phyloP scores from a whole-genome alignment of 108 stramenopile species.

The Skeletonema menzelii region DNA sequence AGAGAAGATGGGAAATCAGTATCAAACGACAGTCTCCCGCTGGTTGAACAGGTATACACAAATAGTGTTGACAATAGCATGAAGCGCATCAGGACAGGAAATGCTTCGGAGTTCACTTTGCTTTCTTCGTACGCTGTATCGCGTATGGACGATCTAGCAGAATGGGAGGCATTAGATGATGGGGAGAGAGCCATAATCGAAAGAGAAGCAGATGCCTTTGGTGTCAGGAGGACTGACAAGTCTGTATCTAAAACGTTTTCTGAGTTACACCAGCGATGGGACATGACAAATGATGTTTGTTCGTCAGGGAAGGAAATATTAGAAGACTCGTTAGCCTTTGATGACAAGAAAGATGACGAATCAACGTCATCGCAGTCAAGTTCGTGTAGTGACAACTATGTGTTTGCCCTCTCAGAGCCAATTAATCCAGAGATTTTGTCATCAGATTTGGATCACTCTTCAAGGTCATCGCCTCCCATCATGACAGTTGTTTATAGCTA shows the following conservation, averaged over 20 bases:
- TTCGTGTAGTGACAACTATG: constrained; percentile 78
- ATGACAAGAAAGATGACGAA: constrained; percentile 25
- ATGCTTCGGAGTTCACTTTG: constrained; percentile 44
- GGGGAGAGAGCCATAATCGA: constrained; percentile 24
- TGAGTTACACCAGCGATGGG: constrained; percentile 76
- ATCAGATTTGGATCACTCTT: background rate
- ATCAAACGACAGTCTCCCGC: constrained; percentile 49
- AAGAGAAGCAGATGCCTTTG: constrained; percentile 15
- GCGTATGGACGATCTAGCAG: constrained; percentile 69
- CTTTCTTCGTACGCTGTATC: constrained; percentile 64
- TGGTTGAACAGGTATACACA: constrained; percentile 12
- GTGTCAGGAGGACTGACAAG: background rate
- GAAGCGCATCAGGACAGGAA: constrained; percentile 27
- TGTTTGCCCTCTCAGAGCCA: constrained; percentile 48
- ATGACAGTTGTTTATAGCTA: constrained; percentile 54
- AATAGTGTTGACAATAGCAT: background rate
- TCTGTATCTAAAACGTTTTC: constrained; percentile 31
- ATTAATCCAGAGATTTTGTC: constrained; percentile 19
- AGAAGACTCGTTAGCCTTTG: constrained; percentile 32
- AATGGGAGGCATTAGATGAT: constrained; percentile 53
- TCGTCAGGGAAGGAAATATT: constrained; percentile 28
- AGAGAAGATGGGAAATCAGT: constrained; percentile 53
- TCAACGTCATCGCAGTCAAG: constrained; percentile 43
- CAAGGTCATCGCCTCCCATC: constrained; percentile 50
- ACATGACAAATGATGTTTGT: constrained; percentile 43